These are phyloP conservation scores for Globisporangium mamillatum DNA, from an alignment of 352 stramenopile genomes.

Conservation along the genomic window DNA sequence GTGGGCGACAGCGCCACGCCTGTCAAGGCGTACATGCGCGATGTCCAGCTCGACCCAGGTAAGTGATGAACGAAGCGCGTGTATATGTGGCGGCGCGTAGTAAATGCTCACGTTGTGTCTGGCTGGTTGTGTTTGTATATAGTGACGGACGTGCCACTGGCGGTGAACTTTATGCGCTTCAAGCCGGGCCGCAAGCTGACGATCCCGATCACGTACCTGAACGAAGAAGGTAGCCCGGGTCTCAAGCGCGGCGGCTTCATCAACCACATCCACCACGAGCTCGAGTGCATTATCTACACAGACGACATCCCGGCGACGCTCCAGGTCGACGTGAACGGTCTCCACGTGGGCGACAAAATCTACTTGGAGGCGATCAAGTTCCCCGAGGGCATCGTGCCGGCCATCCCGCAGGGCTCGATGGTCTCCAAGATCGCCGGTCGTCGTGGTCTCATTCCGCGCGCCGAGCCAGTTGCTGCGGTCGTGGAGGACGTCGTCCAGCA, in stretches of 20 bases:
- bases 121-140: not conserved
- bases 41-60: constrained; percentile 82
- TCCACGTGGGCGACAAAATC: constrained; percentile 85
- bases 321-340: constrained; percentile 82
- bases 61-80: constrained; percentile 12
- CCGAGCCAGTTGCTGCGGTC: constrained; percentile 57
- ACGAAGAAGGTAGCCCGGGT: constrained; percentile 91
- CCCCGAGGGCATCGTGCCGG: constrained; percentile 71
- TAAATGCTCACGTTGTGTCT: not conserved
- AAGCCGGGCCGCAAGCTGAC: constrained; percentile 87
- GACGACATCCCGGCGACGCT: constrained; percentile 74
- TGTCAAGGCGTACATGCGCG: constrained; percentile 85
- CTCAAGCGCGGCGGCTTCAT: constrained; percentile 95
- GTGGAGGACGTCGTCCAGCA: constrained; percentile 65
- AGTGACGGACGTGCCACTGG: constrained; percentile 76
- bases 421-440: constrained; percentile 86
- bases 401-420: constrained; percentile 56
- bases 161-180: constrained; percentile 93
- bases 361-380: constrained; percentile 74
- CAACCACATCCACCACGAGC: constrained; percentile 86
- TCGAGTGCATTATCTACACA: constrained; percentile 78
- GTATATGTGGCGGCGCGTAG: not conserved
- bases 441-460: constrained; percentile 78
- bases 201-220: constrained; percentile 92
- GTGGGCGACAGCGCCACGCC: constrained; percentile 48